Evolutionary conservation across 352 stramenopile species (phyloP).

Genomic region (Aphanomyces stellatus): DNA sequence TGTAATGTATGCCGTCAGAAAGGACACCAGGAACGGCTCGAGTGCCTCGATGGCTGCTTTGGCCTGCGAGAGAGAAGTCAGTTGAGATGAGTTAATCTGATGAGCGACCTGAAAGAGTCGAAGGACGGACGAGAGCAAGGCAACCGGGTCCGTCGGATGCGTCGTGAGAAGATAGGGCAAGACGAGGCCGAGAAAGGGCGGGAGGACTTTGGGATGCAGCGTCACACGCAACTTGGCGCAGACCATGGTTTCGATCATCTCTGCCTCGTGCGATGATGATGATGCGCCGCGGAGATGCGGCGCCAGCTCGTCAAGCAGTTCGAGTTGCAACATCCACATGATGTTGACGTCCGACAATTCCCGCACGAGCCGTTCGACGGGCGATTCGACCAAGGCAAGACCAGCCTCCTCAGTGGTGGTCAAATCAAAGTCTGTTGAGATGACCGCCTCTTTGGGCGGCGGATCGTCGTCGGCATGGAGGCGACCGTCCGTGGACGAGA

Average conservation of each 20-base stretch:
- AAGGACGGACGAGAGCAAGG: no score
- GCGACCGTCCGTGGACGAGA: no score
- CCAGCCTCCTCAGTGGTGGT: no score
- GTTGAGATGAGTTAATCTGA: no score
- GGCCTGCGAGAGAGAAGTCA: neutral
- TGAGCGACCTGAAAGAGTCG: conserved; percentile 14
- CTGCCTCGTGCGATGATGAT: neutral
- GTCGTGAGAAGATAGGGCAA: neutral
- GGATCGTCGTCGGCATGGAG: no score
- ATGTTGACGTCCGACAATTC: conserved; percentile 6
- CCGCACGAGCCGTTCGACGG: neutral
- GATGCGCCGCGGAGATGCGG: neutral
- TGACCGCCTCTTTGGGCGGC: no score
- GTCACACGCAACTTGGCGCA: neutral
- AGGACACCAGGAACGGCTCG: neutral
- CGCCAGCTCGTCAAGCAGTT: neutral
- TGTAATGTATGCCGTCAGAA: neutral
- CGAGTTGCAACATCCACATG: conserved; percentile 8
- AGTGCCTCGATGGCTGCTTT: neutral
- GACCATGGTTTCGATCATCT: neutral
- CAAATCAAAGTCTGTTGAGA: no score
- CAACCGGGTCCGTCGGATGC: no score
- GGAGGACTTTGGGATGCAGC: conserved; percentile 1
- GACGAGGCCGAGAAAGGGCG: neutral
- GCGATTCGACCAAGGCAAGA: no score